These are phyloP conservation scores for Bifiguratus adelaidae DNA, from an alignment of 192 early-diverging fungal species.

Conservation along the genomic window DNA sequence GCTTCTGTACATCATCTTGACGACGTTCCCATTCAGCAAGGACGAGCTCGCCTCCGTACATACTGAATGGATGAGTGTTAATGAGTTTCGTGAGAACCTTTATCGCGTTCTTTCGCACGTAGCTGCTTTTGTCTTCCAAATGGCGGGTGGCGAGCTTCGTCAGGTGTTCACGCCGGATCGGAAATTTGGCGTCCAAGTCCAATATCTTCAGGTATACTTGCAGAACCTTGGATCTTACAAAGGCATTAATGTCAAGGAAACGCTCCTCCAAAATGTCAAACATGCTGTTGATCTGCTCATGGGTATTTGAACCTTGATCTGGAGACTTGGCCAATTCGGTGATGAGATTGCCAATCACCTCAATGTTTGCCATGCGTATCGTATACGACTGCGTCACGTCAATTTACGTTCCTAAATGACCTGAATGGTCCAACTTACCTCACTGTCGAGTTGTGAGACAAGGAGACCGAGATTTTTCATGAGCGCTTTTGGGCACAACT, in stretches of 20 bases:
- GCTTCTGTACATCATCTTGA: slow-evolving; percentile 46
- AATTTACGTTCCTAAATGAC: background rate
- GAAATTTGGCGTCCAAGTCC: slow-evolving; percentile 59
- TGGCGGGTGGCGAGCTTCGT: slow-evolving; percentile 61
- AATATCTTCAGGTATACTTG: slow-evolving; percentile 74
- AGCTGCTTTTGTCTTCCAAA: slow-evolving; percentile 84
- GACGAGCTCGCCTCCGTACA: slow-evolving; percentile 76
- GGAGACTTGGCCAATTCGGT: slow-evolving; percentile 55
- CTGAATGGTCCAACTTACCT: slow-evolving; percentile 34
- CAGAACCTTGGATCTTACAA: slow-evolving; percentile 78
- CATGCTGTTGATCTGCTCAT: slow-evolving; percentile 69
- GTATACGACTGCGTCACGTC: slow-evolving; percentile 56
- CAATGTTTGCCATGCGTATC: slow-evolving; percentile 78
- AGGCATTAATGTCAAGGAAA: slow-evolving; percentile 82
- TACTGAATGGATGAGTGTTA: slow-evolving; percentile 79
- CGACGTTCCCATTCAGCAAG: slow-evolving; percentile 57
- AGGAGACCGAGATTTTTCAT: slow-evolving; percentile 85
- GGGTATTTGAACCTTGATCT: slow-evolving; percentile 55
- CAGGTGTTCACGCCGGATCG: slow-evolving; percentile 60
- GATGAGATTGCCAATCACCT: slow-evolving; percentile 83
- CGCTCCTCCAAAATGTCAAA: slow-evolving; percentile 90
- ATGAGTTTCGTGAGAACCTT: slow-evolving; percentile 74
- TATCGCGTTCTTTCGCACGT: slow-evolving; percentile 85
- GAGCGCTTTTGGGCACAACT: slow-evolving; percentile 69
- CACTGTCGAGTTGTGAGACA: slow-evolving; percentile 78